phyloP scores from a whole-genome alignment of 208 protist genomes.

The Leishmania tarentolae region DNA sequence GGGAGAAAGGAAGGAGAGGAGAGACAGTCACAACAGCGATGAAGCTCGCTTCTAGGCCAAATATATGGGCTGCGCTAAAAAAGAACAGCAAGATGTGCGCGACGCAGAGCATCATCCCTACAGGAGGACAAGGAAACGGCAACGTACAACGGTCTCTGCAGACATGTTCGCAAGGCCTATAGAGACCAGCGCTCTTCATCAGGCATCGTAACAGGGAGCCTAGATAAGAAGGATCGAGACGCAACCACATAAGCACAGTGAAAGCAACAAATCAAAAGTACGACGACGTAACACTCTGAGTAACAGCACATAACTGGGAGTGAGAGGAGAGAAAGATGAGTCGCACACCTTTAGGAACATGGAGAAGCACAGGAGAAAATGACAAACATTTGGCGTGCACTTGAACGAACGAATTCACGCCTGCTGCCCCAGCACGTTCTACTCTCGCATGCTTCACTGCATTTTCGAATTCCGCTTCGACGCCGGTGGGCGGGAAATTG shows the following conservation, averaged over 20 bases:
- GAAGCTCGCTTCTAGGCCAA: not conserved
- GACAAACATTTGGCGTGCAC: not conserved
- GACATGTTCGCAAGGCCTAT: not conserved
- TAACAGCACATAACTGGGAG: not conserved
- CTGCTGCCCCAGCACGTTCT: not conserved
- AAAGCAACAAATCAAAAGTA: not conserved
- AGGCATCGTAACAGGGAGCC: not conserved
- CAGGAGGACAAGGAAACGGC: not conserved
- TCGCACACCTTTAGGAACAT: not conserved
- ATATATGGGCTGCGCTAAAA: not conserved
- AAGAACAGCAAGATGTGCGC: not conserved
- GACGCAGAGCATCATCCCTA: not conserved
- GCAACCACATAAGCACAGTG: not conserved
- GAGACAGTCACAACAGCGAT: not conserved
- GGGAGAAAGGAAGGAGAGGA: not conserved
- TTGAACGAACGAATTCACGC: not conserved
- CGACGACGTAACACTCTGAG: not conserved
- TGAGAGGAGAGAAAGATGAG: not conserved
- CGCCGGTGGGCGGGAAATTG: slow-evolving; percentile 17
- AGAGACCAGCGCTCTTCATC: not conserved
- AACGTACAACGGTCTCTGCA: not conserved
- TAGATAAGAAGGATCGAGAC: not conserved
- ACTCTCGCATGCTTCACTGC: not conserved
- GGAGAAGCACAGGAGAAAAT: not conserved
- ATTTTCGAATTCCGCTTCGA: slow-evolving; percentile 15